Conservation (phyloP, 176 grass and related monocot genomes). For the Carex kokanica region DNA sequence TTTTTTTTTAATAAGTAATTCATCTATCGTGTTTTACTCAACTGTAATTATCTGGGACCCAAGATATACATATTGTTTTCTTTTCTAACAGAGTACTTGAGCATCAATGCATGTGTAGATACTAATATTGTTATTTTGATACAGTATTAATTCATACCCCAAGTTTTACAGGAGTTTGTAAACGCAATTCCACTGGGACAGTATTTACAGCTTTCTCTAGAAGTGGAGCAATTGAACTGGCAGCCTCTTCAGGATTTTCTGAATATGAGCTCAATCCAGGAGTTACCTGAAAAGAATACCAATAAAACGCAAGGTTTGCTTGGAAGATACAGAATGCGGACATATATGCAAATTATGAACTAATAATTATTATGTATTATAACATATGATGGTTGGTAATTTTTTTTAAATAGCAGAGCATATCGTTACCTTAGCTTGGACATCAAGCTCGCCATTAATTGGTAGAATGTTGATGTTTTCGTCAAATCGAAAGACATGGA, state of each 20-base stretch:
- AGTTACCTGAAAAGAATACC: slow-evolving; percentile 11
- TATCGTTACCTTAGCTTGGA: neutral
- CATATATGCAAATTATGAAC: neutral
- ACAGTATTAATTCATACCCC: slow-evolving; percentile 29
- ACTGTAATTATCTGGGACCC: too few relatives aligned
- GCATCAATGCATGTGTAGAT: neutral
- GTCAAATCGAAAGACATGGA: slow-evolving; percentile 11
- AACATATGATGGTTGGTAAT: neutral
- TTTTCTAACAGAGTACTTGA: neutral
- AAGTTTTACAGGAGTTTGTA: slow-evolving; percentile 41
- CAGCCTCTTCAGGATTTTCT: slow-evolving; percentile 31
- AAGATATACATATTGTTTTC: neutral
- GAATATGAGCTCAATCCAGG: slow-evolving; percentile 43
- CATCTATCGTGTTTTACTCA: too few relatives aligned
- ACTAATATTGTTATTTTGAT: neutral
- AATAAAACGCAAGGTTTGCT: neutral
- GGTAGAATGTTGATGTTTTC: neutral
- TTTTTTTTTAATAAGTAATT: neutral
- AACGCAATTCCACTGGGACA: slow-evolving; percentile 23
- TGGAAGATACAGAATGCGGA: neutral
- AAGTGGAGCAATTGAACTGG: slow-evolving; percentile 39
- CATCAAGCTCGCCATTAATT: neutral
- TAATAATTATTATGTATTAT: too few relatives aligned
- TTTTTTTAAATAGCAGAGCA: neutral
- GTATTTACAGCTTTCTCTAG: slow-evolving; percentile 37